Conservation (phyloP, 1,139 yeast species). For the Casaregolazyma suthepensis region DNA sequence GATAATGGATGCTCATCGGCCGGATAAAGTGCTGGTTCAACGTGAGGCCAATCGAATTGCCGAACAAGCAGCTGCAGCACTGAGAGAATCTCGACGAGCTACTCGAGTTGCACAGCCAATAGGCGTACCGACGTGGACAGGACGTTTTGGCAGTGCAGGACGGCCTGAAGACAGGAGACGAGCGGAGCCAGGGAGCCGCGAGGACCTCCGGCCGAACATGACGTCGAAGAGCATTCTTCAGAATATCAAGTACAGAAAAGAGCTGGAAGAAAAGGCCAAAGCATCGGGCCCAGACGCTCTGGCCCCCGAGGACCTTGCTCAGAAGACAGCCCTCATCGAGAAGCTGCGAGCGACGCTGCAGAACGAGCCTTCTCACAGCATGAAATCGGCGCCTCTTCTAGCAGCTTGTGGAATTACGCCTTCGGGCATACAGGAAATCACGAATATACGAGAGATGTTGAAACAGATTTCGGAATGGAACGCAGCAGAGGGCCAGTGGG, state of each 20-base stretch:
- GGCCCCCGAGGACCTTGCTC: constrained; percentile 13
- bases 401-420: constrained; percentile 43
- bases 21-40: constrained; percentile 54
- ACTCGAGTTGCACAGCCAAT: constrained; percentile 54
- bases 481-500: constrained; percentile 53
- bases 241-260: constrained; percentile 24
- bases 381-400: constrained; percentile 50
- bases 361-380: constrained; percentile 27
- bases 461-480: constrained; percentile 69
- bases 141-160: constrained; percentile 83
- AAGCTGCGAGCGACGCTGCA: constrained; percentile 31
- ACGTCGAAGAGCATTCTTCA: constrained; percentile 26
- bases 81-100: constrained; percentile 58
- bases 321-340: constrained; percentile 24
- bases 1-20: constrained; percentile 52
- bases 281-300: constrained; percentile 8
- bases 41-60: constrained; percentile 77
- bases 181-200: constrained; percentile 12
- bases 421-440: constrained; percentile 50
- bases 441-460: constrained; percentile 61
- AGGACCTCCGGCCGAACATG: constrained; percentile 11
- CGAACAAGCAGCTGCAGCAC: constrained; percentile 64
- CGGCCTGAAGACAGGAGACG: constrained; percentile 24
- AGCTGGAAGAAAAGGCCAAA: constrained; percentile 22
- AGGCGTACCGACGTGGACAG: constrained; percentile 97